Percentiles rank a stretch among this genome's conserved stretches.
Conservation (phyloP, 164 flowering plant genomes). For the Chimonanthus salicifolius region DNA sequence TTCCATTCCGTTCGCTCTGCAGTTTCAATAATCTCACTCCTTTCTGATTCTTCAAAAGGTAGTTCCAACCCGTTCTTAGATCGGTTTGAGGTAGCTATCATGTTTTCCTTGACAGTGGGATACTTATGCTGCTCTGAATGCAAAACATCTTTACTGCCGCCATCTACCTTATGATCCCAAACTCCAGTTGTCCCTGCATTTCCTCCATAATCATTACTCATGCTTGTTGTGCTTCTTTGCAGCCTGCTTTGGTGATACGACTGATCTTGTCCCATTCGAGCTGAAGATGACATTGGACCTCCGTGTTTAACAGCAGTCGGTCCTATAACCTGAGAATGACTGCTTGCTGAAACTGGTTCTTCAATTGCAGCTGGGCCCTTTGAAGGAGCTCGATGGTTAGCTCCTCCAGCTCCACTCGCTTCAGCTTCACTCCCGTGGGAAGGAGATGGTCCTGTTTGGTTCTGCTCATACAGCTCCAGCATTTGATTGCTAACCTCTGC, state of each 20-base stretch:
- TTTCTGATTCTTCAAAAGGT: constrained; percentile 29
- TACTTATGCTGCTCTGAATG: constrained; percentile 23
- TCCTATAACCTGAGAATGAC: constrained; percentile 17
- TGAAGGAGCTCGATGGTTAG: constrained; percentile 29
- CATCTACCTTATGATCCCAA: constrained; percentile 29
- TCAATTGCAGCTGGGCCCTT: constrained; percentile 43
- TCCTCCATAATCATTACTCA: constrained; percentile 26
- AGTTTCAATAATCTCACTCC: constrained; percentile 30
- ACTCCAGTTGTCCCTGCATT: constrained; percentile 19
- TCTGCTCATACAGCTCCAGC: constrained; percentile 93
- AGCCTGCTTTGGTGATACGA: constrained; percentile 4
- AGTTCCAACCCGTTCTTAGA: constrained; percentile 15
- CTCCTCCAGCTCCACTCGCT: constrained; percentile 15
- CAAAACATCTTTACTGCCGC: constrained; percentile 9
- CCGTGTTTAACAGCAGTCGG: constrained; percentile 14
- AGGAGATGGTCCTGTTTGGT: constrained; percentile 31
- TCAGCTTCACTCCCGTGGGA: constrained; percentile 72
- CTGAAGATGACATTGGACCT: constrained; percentile 4
- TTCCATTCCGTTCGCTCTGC: constrained; percentile 37
- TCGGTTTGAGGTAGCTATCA: too few species aligned
- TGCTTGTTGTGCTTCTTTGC: background rate
- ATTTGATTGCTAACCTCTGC: constrained; percentile 97
- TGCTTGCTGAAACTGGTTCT: constrained; percentile 24
- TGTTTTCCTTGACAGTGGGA: background rate
- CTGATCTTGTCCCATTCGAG: background rate